Conservation (phyloP, 129 eudicot genomes). For the Apium graveolens region DNA sequence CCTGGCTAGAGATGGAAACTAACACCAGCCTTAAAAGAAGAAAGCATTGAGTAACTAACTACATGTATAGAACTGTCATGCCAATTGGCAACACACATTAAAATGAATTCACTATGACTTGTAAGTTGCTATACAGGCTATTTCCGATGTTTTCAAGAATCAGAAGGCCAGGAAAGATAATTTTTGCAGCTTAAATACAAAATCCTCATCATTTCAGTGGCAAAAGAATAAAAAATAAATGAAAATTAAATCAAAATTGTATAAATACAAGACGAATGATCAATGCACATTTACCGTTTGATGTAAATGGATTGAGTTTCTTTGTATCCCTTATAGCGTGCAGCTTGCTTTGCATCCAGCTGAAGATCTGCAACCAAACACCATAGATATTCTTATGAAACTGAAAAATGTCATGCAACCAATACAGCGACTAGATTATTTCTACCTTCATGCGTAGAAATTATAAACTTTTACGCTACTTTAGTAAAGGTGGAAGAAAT, state of each 20-base stretch:
- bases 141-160: no score
- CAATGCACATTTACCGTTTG: slow-evolving; percentile 18
- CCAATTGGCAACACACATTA: neutral
- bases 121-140: neutral
- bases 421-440: neutral
- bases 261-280: neutral
- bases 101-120: neutral
- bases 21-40: neutral
- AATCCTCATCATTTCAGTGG: neutral
- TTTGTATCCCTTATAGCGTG: slow-evolving; percentile 21
- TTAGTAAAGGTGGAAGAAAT: neutral
- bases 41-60: neutral
- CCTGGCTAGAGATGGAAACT: neutral
- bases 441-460: slow-evolving; percentile 13
- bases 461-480: neutral
- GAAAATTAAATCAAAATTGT: neutral
- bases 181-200: neutral
- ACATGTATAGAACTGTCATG: neutral
- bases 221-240: neutral
- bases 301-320: slow-evolving; percentile 8
- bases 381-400: neutral
- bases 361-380: slow-evolving; percentile 28
- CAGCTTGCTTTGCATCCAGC: slow-evolving; percentile 47
- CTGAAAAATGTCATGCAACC: neutral
- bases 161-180: neutral